A percentile compares a stretch with the other conserved stretches of the same genome.
Evolutionary conservation across 768 basidiomycete species (phyloP).

Genomic region (Lepiota venenata): DNA sequence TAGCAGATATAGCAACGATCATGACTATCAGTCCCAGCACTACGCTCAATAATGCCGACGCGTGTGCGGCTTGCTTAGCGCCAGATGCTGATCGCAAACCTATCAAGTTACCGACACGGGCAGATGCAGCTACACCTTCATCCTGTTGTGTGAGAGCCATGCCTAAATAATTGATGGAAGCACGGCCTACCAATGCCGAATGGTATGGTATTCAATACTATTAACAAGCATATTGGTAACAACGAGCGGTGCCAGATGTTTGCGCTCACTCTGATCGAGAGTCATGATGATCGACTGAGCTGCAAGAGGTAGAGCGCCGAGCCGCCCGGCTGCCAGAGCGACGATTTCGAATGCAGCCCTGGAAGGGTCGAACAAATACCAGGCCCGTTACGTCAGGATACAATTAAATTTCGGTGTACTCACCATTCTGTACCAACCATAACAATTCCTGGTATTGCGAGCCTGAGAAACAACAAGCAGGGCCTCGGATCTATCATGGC

Average conservation of each 20-base stretch:
- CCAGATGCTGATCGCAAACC: conserved; percentile 50
- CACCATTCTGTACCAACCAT: conserved; percentile 85
- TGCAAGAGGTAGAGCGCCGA: conserved; percentile 65
- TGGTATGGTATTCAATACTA: too few species aligned
- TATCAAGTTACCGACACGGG: conserved; percentile 70
- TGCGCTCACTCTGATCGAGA: too few species aligned
- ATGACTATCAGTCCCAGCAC: conserved; percentile 57
- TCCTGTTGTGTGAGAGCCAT: conserved; percentile 30
- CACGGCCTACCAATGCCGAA: conserved; percentile 13
- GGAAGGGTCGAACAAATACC: not conserved
- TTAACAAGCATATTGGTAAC: too few species aligned
- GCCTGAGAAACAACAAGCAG: conserved; percentile 55
- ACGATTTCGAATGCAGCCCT: conserved; percentile 86
- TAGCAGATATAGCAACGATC: conserved; percentile 49
- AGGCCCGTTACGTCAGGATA: not conserved
- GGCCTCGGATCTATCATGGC: conserved; percentile 43
- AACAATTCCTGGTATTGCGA: conserved; percentile 74
- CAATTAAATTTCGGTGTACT: conserved; percentile 11
- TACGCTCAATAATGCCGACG: conserved; percentile 62
- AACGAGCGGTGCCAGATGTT: too few species aligned
- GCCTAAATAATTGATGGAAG: conserved; percentile 55
- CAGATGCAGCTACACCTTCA: conserved; percentile 68
- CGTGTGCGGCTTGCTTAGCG: conserved; percentile 58
- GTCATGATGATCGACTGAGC: conserved; percentile 47
- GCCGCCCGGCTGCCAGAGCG: conserved; percentile 68